Base-by-base conservation (phyloP, 805 yeast species). In the Brettanomyces custersianus region DNA sequence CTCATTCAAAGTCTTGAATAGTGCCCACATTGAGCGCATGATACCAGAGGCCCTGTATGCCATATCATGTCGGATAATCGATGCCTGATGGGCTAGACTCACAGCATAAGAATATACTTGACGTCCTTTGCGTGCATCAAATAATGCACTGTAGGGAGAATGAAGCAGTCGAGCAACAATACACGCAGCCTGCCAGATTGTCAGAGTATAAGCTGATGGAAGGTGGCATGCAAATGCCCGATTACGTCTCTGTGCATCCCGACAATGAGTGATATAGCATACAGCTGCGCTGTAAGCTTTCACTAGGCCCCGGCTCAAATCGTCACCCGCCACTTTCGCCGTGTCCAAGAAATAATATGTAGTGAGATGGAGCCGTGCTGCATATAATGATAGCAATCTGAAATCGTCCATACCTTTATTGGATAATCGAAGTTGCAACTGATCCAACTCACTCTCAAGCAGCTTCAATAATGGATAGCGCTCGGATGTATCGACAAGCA, bases 21-120 rank as follows among this genome's bases (percentile, higher is more conserved):
- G 66, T 40, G 81, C 84, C 98, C 98, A 90, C 65, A 87, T 79
- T 51, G 87, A 87, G 49, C 82, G 73, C 92, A 92, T 85, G 40
- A 92, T 86, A 7, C 95, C 96, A 31, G 94, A 78, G 0, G 95
- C 83, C 45, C 97, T 71, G 54, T 84, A 85, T 0, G 96, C 85
- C 68, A 92, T 78, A 52, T 90, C 98, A 59, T 88, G 92, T 48
- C 86, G 86, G 47, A 85, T 65, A 20, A 90, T 80, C 0, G 96
- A 85, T 0, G 95, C 94, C 40, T 76, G 76, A 39, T 77, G 71
- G 2, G 92, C 77, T 31, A 83, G 58, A 15, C 70, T 65, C 17
- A 83, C 75, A 1, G 92, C 92, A 17, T 65, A 62, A 41, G 72
- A 72, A 48, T 80, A 85, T 21, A 81, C 69, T 37, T 68, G 71